Base-by-base conservation (phyloP, 192 early-diverging fungal genomes). In the Entomortierella beljakovae region DNA sequence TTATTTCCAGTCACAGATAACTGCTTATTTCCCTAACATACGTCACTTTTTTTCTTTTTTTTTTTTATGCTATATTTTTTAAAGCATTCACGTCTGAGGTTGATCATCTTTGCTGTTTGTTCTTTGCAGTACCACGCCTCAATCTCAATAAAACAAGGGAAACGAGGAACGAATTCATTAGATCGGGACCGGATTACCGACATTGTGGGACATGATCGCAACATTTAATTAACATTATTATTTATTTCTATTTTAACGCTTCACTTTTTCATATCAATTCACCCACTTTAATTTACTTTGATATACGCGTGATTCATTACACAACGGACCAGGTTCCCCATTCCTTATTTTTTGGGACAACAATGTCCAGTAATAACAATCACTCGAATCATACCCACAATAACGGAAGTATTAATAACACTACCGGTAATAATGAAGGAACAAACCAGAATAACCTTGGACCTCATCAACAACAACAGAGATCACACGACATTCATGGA, bases 311-410 rank as follows among this genome's bases (percentile, higher is more conserved):
- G 43, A 46, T 46, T 46, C 43, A 46, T 20, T 15, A 46, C 20
- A 20, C 5, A 46, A 15, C 37, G 37, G 4, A 4, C 15, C 43
- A 3, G 1, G n/a, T 22, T 37, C 37, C 3, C 42, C 57, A 6
- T 22, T 23, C 6, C n/a, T 37, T 58, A 25, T 5, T 46, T 46
- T 15, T 9, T 25, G 25, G 50, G 50, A 37, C 50, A 51, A 38
- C 48, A 16, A 64, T 64, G 61, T 64, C 61, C 61, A 64, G 38
- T 34, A 64, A 64, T 26, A 48, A 57, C 33, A 37, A 46, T 46
- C 43, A 46, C 43, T 10, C 35, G 5, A 42, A 11, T 40, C 35
- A 62, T 48, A 49, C 60, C 7, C 35, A 60, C 38, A 60, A 46
- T 23, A 61, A 48, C 43, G 28, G 43, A 15, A 43, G 26, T 18